phyloP scores from a whole-genome alignment of 306 rosid species.

The Cucurbita argyrosperma region DNA sequence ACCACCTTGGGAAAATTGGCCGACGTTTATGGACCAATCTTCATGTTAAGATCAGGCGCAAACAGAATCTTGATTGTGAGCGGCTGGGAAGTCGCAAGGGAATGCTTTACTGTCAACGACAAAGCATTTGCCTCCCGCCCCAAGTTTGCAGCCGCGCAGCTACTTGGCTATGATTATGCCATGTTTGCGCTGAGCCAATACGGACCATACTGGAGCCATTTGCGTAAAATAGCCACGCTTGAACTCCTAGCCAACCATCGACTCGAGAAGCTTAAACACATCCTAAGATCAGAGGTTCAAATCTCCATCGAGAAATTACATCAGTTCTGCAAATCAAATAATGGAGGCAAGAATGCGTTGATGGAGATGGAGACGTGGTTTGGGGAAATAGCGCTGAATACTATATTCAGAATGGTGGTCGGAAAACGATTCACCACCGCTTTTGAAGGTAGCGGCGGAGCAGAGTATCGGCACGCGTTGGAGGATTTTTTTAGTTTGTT shows the following conservation, averaged over 20 bases:
- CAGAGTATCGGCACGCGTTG: slow-evolving; percentile 29
- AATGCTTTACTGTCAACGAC: slow-evolving; percentile 35
- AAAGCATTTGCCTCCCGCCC: slow-evolving; percentile 21
- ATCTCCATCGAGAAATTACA: not conserved
- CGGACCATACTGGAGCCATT: slow-evolving; percentile 16
- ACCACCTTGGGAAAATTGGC: slow-evolving; percentile 11
- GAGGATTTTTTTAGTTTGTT: slow-evolving; percentile 29
- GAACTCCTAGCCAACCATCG: slow-evolving; percentile 14
- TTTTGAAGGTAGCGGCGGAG: slow-evolving; percentile 6
- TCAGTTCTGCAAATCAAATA: not conserved
- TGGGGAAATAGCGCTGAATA: slow-evolving; percentile 28
- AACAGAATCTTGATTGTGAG: slow-evolving; percentile 27
- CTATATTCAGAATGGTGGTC: slow-evolving; percentile 43
- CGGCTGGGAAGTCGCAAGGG: slow-evolving; percentile 33
- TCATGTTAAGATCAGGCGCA: slow-evolving; percentile 5
- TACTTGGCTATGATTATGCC: slow-evolving; percentile 11
- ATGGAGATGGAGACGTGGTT: slow-evolving; percentile 23
- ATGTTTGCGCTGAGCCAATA: slow-evolving; percentile 12
- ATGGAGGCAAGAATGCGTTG: slow-evolving; percentile 10
- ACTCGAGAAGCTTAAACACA: not conserved
- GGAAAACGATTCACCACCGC: slow-evolving; percentile 25
- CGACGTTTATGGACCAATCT: slow-evolving; percentile 15
- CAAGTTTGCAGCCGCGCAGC: not conserved
- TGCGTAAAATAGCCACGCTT: slow-evolving; percentile 8
- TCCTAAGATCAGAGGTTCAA: slow-evolving; percentile 2